Evolutionary conservation across 2,329 filamentous ascomycete species (phyloP).

Genomic region (Phaeosphaeria sp.): DNA sequence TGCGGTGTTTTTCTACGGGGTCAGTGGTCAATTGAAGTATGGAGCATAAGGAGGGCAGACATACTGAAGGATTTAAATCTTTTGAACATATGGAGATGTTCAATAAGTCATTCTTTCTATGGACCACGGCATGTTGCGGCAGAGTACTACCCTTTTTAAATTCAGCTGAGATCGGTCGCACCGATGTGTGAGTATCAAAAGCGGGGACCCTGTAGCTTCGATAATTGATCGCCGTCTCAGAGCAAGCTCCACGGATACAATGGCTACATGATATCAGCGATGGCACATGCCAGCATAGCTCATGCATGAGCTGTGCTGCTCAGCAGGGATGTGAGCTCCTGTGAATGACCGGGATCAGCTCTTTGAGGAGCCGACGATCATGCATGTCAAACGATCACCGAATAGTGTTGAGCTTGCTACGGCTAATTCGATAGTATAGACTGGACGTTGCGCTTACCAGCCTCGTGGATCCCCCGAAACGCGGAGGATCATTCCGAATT

Average conservation of each 20-base stretch:
- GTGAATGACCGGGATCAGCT: neutral
- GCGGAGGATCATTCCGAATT: neutral
- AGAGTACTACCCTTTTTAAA: conserved; percentile 9
- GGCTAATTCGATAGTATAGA: neutral
- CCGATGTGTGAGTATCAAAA: conserved; percentile 13
- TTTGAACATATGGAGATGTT: conserved; percentile 26
- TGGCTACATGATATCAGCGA: conserved; percentile 1
- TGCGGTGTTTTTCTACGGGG: conserved; percentile 25
- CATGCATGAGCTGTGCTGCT: conserved; percentile 12
- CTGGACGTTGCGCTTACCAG: neutral
- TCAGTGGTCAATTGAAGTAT: conserved; percentile 5
- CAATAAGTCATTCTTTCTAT: conserved; percentile 2
- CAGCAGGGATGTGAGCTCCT: conserved; percentile 11
- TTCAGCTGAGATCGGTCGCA: conserved; percentile 10
- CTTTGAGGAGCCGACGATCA: conserved; percentile 14
- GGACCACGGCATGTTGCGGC: conserved; percentile 7
- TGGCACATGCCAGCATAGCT: no score
- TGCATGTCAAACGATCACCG: conserved; percentile 4
- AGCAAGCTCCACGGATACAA: neutral
- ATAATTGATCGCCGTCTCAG: conserved; percentile 1
- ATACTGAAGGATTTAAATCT: conserved; percentile 24
- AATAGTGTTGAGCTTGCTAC: neutral
- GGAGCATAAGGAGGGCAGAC: neutral
- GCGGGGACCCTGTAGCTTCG: conserved; percentile 13
- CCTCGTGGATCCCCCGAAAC: neutral